Evolutionary conservation across 495 filamentous ascomycete species (phyloP).

Genomic region (Trichoderma gamsii): DNA sequence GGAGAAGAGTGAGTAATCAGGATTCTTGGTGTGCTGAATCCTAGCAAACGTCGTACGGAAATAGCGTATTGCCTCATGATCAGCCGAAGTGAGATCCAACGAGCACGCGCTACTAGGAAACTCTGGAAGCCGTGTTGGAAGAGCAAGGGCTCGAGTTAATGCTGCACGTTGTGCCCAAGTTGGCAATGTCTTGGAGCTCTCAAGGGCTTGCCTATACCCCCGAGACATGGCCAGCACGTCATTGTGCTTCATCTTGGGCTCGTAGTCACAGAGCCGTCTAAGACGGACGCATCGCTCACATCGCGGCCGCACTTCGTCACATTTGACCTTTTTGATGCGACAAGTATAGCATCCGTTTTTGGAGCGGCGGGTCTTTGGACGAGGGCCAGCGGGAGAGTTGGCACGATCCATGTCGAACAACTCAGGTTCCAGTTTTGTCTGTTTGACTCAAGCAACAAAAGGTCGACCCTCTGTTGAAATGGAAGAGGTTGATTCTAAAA

Average conservation of each 20-base stretch:
- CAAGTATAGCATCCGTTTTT: conserved; percentile 7
- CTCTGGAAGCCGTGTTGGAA: not conserved
- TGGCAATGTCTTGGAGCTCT: not conserved
- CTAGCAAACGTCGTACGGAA: conserved; percentile 3
- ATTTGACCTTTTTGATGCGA: conserved; percentile 10
- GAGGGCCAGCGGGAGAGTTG: not conserved
- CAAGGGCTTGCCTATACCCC: not conserved
- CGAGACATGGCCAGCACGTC: not conserved
- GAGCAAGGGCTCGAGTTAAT: not conserved
- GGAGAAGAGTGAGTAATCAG: conserved; percentile 6
- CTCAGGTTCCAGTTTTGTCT: not conserved
- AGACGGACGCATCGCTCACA: not conserved
- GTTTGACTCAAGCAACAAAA: not conserved
- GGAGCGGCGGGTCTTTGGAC: not conserved
- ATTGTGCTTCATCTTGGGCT: conserved; percentile 8
- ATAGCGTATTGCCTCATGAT: conserved; percentile 9
- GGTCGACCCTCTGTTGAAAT: not conserved
- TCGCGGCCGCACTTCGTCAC: not conserved
- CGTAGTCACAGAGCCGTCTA: conserved; percentile 4
- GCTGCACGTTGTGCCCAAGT: conserved; percentile 1
- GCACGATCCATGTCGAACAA: not conserved
- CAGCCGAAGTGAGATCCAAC: conserved; percentile 3
- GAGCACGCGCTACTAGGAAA: not conserved
- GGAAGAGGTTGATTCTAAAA: not conserved
- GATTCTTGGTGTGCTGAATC: conserved; percentile 3